Evolutionary conservation across 2,329 filamentous ascomycete genomes (phyloP), one percentile per base, ranked within the genome.

Genomic region (Eutypella sp.): DNA sequence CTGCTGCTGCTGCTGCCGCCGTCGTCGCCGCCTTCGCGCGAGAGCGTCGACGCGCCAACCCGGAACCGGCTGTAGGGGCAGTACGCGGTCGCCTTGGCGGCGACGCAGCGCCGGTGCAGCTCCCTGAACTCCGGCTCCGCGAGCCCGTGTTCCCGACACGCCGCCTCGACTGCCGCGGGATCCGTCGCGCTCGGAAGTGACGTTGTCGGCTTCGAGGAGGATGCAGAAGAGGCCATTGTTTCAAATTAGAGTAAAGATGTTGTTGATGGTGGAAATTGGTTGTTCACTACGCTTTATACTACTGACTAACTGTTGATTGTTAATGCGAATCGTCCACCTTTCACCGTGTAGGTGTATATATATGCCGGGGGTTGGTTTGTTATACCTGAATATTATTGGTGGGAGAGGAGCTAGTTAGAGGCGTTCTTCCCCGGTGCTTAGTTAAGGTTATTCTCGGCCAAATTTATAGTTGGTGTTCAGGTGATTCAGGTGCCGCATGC

Each of bases 11-110:
- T 96, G 51, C 88, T 90, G 45, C 93, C 93, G 39, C 78, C 72
- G 47, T 89, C 75, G 55, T 75, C 80, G 42, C 57, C 52, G 3
- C 75, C 78, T 24, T 74, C 67, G 10, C 66, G 61, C 31, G 64
- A 64, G 51, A 97, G 81, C 49, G 97, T 69, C 27, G 87, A 84
- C 41, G 87, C 85, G 51, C 93, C 93, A 51, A 99, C 93, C 52
- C 84, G 87, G 75, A 97, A 99, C 49, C 85, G 79, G 58, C 89
- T 95, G 75, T 96, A 96, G 3, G 88, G 90, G 79, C 90, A 95
- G 71, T 97, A 96, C 29, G 92, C 90, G 44, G 73, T 77, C 2
- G 74, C 74, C 67, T 95, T 95, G 48, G 91, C 89, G 5, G 80
- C 80, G 44, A 79, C 73, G 54, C 85, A 83, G 61, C 78, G 74